phyloP scores from a whole-genome alignment of 495 filamentous ascomycete genomes.

The Cairneyella variabilis region DNA sequence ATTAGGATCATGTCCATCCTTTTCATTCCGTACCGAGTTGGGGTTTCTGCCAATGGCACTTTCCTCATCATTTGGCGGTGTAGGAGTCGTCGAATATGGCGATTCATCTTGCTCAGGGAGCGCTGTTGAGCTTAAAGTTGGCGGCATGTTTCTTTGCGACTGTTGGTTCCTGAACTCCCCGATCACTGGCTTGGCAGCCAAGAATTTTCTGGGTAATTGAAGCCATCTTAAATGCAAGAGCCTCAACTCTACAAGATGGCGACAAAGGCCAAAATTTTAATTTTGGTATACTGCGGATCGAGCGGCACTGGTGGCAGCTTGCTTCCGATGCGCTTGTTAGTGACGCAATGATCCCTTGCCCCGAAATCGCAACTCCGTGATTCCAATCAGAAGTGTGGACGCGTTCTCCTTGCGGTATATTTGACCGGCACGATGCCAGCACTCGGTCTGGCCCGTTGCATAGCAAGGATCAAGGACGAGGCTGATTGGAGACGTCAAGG shows the following conservation, averaged over 20 bases:
- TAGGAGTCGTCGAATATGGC: background rate
- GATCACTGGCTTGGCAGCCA: background rate
- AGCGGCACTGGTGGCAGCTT: background rate
- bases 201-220: background rate
- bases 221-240: background rate
- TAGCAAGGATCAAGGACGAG: too few species aligned
- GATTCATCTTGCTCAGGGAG: background rate
- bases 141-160: background rate
- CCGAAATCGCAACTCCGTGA: too few species aligned
- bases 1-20: slow-evolving; percentile 14
- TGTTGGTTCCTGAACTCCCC: background rate
- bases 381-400: too few species aligned
- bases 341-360: too few species aligned
- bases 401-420: too few species aligned
- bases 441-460: too few species aligned
- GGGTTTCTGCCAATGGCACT: background rate
- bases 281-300: background rate
- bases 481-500: too few species aligned
- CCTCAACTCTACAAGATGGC: background rate
- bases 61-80: slow-evolving; percentile 21
- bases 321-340: too few species aligned
- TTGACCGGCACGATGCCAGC: too few species aligned
- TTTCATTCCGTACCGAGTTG: background rate
- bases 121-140: background rate
- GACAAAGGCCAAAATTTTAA: background rate